Evolutionary conservation across 352 stramenopile genomes (phyloP).

Genomic region (Globisporangium yorkense): DNA sequence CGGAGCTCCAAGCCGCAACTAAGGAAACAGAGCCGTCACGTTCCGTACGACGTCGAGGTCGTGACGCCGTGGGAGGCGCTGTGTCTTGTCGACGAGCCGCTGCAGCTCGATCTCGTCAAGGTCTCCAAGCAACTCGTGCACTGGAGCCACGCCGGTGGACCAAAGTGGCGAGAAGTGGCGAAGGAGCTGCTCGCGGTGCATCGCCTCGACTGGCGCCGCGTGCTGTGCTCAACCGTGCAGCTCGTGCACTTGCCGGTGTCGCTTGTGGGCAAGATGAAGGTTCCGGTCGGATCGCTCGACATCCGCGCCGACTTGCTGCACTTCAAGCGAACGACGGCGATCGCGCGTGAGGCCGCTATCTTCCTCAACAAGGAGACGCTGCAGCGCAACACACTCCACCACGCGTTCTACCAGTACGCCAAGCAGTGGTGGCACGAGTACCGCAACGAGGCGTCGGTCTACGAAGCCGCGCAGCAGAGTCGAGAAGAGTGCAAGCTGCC

Average conservation of each 20-base stretch:
- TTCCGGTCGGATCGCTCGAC: slow-evolving; percentile 58
- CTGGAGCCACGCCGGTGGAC: slow-evolving; percentile 13
- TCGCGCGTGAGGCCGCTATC: slow-evolving; percentile 32
- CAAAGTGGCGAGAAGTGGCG: slow-evolving; percentile 37
- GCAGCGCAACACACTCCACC: slow-evolving; percentile 40
- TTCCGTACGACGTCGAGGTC: slow-evolving; percentile 49
- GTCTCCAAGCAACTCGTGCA: slow-evolving; percentile 40
- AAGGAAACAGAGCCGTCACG: slow-evolving; percentile 13
- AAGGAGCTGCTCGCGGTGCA: slow-evolving; percentile 62
- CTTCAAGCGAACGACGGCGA: slow-evolving; percentile 35
- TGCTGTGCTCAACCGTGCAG: slow-evolving; percentile 62
- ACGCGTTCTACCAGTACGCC: slow-evolving; percentile 77
- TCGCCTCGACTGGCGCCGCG: slow-evolving; percentile 68
- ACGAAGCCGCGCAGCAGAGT: slow-evolving; percentile 5
- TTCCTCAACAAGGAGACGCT: slow-evolving; percentile 58
- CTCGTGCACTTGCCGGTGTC: slow-evolving; percentile 67
- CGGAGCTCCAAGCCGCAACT: not conserved
- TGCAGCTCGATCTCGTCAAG: slow-evolving; percentile 61
- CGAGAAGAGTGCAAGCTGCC: slow-evolving; percentile 3
- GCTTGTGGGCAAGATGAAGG: slow-evolving; percentile 62
- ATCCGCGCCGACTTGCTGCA: slow-evolving; percentile 62
- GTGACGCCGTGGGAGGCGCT: slow-evolving; percentile 59
- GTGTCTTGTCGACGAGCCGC: slow-evolving; percentile 53
- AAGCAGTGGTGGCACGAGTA: slow-evolving; percentile 86
- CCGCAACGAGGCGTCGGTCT: slow-evolving; percentile 23